Base-by-base conservation (phyloP, 768 basidiomycete species). In the Lyophyllum semitale region DNA sequence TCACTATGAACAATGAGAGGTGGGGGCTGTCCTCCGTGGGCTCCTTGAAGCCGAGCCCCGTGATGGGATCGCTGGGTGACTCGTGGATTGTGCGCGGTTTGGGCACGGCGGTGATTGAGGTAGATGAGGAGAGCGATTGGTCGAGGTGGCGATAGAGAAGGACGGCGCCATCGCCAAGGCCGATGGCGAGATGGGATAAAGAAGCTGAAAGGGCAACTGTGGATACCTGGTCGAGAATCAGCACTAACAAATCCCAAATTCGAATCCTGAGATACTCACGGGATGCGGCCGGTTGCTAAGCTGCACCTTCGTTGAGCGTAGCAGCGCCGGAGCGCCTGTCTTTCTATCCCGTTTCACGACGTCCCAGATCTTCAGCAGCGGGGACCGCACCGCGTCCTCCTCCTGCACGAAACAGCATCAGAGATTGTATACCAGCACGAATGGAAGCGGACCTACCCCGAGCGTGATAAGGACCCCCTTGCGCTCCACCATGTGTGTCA, bases 131-230 rank as follows among this genome's bases (percentile, higher is more conserved):
- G 30, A 96, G 77, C 1, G 94, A 94, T 67, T 98, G 95, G 68
- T 95, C 89, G 18, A 98, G 77, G 65, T 98, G 93, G 7, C 93
- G 85, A 68, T 93, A 96, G 15, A 97, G 78, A 8, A 98, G 79
- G 15, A 97, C 95, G 0, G 91, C 91, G 23, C 97, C 97, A 65
- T 98, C 95, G 6, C 87, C 94, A n/a, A 98, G 82, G 13, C 95
- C 97, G 37, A 98, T 83, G 6, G 95, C 89, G 23, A 99, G 84
- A 68, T 95, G 91, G 0, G 91, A 84, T 3, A 97, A 77, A 17
- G 82, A 81, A 6, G 84, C 73, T 0, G 95, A 90, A 20, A 95
- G 74, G 0, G 95, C 91, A 38, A 97, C 75, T 1, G 88, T 83
- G 2, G 92, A 86, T 11, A 95, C 85, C 84, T 91, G 46, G 66